Evolutionary conservation across 2,329 filamentous ascomycete genomes (phyloP).

Genomic region (Mycosphaerella arachidis): DNA sequence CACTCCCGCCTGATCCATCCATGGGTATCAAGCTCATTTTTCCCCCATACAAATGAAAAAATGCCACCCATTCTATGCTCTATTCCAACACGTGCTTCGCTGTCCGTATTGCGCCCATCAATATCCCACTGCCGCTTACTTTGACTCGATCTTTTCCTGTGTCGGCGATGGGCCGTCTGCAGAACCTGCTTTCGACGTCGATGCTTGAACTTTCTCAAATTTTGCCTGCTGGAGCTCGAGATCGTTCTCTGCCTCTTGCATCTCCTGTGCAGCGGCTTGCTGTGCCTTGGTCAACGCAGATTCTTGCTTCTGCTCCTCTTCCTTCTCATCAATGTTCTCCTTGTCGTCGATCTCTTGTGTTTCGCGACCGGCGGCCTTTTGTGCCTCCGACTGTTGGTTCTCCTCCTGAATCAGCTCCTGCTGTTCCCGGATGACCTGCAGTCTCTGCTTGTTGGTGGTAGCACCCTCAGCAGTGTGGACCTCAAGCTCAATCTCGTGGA

Average conservation of each 20-base stretch:
- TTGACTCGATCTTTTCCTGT: slow-evolving; percentile 1
- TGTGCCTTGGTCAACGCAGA: slow-evolving; percentile 23
- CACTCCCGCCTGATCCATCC: background rate
- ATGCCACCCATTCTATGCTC: background rate
- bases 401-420: slow-evolving; percentile 97
- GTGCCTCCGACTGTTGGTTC: slow-evolving; percentile 82
- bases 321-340: slow-evolving; percentile 92
- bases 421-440: slow-evolving; percentile 97
- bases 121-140: background rate
- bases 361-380: slow-evolving; percentile 64
- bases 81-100: background rate
- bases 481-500: slow-evolving; percentile 99
- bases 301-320: slow-evolving; percentile 46
- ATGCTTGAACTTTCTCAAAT: background rate
- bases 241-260: slow-evolving; percentile 25
- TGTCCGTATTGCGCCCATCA: background rate
- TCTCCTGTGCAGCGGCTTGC: slow-evolving; percentile 12
- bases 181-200: background rate
- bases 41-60: background rate
- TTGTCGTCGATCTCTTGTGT: slow-evolving; percentile 58
- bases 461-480: slow-evolving; percentile 95
- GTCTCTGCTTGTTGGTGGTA: slow-evolving; percentile 96
- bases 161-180: slow-evolving; percentile 3
- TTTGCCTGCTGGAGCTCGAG: slow-evolving; percentile 20
- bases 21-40: background rate